Evolutionary conservation across 148 eudicot genomes (phyloP).

Genomic region (Simmondsia chinensis): DNA sequence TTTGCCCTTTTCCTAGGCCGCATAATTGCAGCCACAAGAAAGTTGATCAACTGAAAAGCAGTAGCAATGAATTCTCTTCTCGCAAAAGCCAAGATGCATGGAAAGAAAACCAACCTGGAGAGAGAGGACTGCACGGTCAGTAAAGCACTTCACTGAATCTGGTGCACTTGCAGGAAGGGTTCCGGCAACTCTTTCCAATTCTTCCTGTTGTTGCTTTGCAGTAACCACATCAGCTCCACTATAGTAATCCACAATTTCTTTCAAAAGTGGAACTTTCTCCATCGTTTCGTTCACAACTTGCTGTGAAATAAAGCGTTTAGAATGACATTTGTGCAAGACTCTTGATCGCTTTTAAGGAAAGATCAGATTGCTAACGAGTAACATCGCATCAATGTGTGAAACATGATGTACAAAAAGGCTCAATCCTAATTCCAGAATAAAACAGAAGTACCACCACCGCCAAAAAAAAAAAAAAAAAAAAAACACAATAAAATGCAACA

Average conservation of each 20-base stretch:
- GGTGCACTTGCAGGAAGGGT: constrained; percentile 67
- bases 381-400: no score
- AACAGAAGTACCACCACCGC: no score
- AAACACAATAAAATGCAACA: background rate
- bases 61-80: background rate
- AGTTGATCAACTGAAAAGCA: no score
- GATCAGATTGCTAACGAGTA: no score
- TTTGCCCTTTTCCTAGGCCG: no score
- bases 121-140: constrained; percentile 77
- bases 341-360: no score
- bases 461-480: background rate
- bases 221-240: constrained; percentile 79
- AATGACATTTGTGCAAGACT: no score
- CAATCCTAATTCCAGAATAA: no score
- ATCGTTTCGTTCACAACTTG: constrained; percentile 61
- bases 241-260: constrained; percentile 71
- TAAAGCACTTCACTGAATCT: constrained; percentile 55
- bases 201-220: constrained; percentile 71
- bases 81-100: background rate
- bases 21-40: no score
- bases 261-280: constrained; percentile 66
- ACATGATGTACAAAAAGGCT: no score
- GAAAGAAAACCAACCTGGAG: constrained; percentile 57
- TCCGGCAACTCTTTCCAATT: constrained; percentile 80
- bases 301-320: constrained; percentile 15